Percentiles rank a stretch among this genome's conserved stretches.
Conservation (phyloP, 768 basidiomycete species). For the Boletus barrowsii region DNA sequence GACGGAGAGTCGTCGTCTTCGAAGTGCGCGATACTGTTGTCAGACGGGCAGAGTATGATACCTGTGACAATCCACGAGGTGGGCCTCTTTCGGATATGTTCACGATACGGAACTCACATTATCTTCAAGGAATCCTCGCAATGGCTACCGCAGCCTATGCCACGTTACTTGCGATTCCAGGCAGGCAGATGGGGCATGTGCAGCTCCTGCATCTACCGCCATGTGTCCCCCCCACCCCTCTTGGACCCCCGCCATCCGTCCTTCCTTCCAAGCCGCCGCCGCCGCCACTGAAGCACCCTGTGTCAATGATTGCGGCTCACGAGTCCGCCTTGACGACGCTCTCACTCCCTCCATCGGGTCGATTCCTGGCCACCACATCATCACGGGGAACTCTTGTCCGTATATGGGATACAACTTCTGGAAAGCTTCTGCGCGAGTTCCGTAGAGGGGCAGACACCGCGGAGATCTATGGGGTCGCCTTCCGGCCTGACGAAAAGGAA, state of each 20-base stretch:
- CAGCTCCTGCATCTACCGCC: slow-evolving; percentile 84
- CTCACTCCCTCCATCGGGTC: slow-evolving; percentile 73
- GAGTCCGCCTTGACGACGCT: slow-evolving; percentile 75
- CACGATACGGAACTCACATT: slow-evolving; percentile 1
- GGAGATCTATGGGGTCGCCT: slow-evolving; percentile 86
- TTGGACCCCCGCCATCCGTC: slow-evolving; percentile 53
- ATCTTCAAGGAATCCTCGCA: slow-evolving; percentile 65
- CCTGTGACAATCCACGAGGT: slow-evolving; percentile 85
- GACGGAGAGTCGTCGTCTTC: slow-evolving; percentile 77
- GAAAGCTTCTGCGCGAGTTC: slow-evolving; percentile 75
- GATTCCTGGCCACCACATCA: slow-evolving; percentile 81
- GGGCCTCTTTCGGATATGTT: slow-evolving; percentile 20
- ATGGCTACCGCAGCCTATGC: slow-evolving; percentile 75
- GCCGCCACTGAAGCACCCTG: slow-evolving; percentile 57
- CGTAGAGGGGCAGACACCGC: slow-evolving; percentile 87
- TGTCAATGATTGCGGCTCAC: slow-evolving; percentile 83
- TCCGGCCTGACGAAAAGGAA: slow-evolving; percentile 82
- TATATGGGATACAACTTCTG: slow-evolving; percentile 76
- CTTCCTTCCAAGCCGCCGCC: slow-evolving; percentile 56
- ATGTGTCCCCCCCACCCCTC: slow-evolving; percentile 58
- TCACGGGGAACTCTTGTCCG: slow-evolving; percentile 80
- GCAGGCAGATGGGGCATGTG: slow-evolving; percentile 83
- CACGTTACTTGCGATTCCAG: slow-evolving; percentile 83
- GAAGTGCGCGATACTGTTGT: slow-evolving; percentile 60
- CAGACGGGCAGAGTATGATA: slow-evolving; percentile 79